A percentile compares a stretch with the other conserved stretches of the same genome.
Conservation (phyloP, 306 rosid genomes). For the Nissolia schottii region DNA sequence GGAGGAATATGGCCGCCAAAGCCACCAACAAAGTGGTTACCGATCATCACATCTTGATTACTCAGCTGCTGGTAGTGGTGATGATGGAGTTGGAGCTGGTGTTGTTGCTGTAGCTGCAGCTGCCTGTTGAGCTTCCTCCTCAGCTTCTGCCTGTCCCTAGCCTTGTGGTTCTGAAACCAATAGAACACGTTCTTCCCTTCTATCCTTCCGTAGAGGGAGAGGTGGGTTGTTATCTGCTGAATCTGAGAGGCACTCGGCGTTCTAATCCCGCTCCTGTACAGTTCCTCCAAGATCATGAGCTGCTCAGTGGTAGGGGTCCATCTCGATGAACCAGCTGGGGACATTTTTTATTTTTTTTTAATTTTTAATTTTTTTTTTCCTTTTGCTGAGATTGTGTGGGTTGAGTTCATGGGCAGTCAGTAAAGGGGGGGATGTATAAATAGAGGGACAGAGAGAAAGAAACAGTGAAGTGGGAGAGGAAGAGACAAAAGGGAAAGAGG, state of each 20-base stretch:
- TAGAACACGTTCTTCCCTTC: constrained; percentile 93
- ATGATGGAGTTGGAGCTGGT: constrained; percentile 25
- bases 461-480: constrained; percentile 31
- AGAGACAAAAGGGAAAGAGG: constrained; percentile 57
- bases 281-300: constrained; percentile 83
- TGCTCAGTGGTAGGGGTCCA: constrained; percentile 97
- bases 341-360: constrained; percentile 34
- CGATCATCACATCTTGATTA: constrained; percentile 31
- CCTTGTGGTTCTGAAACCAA: constrained; percentile 98
- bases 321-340: constrained; percentile 62
- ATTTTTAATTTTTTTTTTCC: too few species aligned
- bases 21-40: constrained; percentile 36
- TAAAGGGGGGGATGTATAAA: constrained; percentile 29
- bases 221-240: constrained; percentile 80
- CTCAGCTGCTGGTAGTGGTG: constrained; percentile 26
- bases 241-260: constrained; percentile 89
- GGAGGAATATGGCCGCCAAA: constrained; percentile 24
- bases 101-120: constrained; percentile 58
- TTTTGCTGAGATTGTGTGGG: not conserved
- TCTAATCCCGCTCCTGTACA: constrained; percentile 70
- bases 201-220: constrained; percentile 82
- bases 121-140: constrained; percentile 77
- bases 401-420: constrained; percentile 17
- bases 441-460: constrained; percentile 49
- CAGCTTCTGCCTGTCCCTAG: constrained; percentile 84